These are phyloP conservation scores for Apiotrichum gracile DNA, from an alignment of 1,284 basidiomycete genomes.

Conservation along the genomic window DNA sequence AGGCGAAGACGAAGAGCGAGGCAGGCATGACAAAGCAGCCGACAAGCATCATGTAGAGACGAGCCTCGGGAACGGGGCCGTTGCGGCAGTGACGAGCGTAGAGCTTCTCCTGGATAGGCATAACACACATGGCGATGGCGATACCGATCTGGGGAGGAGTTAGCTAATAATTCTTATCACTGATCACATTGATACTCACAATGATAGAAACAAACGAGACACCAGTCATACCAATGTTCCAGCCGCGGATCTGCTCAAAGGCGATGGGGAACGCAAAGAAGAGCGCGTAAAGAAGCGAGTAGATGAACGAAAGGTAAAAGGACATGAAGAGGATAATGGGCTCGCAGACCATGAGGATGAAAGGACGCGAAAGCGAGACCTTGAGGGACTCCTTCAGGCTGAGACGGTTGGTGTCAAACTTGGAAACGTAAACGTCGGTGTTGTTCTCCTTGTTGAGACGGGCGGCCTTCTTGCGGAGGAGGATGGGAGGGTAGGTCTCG, in stretches of 20 bases:
- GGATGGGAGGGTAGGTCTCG: constrained; percentile 46
- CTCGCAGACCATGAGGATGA: constrained; percentile 47
- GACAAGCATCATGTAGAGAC: constrained; percentile 36
- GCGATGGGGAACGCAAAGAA: constrained; percentile 45
- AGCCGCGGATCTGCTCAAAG: constrained; percentile 44
- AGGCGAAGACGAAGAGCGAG: constrained; percentile 47
- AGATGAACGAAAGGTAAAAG: constrained; percentile 50
- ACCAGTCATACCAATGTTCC: constrained; percentile 41
- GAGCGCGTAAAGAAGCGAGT: constrained; percentile 42
- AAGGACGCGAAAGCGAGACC: constrained; percentile 43
- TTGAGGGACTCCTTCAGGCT: constrained; percentile 38
- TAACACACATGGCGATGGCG: constrained; percentile 24
- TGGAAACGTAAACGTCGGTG: constrained; percentile 37
- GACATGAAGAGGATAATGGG: constrained; percentile 49
- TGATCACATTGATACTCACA: too few species aligned
- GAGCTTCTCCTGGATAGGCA: constrained; percentile 39
- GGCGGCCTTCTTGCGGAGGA: constrained; percentile 43
- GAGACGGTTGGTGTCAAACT: constrained; percentile 33
- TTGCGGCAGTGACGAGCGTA: constrained; percentile 24
- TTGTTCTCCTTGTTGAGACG: constrained; percentile 45
- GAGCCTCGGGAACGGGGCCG: constrained; percentile 28
- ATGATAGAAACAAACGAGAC: constrained; percentile 41
- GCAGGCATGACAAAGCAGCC: constrained; percentile 39
- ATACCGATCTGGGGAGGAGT: too few species aligned
- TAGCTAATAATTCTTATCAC: too few species aligned